Evolutionary conservation across 768 basidiomycete genomes (phyloP), one percentile per base, ranked within the genome.

Genomic region (Hericium coralloides): DNA sequence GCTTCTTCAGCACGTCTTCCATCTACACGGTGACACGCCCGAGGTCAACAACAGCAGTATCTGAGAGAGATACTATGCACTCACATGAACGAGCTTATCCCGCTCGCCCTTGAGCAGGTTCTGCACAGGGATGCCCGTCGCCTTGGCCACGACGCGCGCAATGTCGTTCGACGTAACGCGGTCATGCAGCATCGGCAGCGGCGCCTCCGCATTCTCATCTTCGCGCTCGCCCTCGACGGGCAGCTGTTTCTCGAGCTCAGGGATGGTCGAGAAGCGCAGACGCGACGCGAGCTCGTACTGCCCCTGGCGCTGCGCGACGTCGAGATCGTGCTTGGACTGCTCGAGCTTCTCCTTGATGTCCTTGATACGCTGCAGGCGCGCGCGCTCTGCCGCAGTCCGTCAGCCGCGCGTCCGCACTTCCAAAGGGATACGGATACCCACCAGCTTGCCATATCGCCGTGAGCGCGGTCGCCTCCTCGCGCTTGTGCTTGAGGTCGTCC

Each of bases 71-170:
- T 20, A 1, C 17, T 45, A 39, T 12, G 22, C 1, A 77, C 86
- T 55, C 63, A 92, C 91, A 72, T 93, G 85, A 9, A 95, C 85
- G 22, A 97, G 76, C 65, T 89, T 91, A 67, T 98, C 91, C 60
- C 87, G 75, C 69, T 98, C 93, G 4, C 93, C 92, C 68, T 89
- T 91, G 63, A 95, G 70, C 59, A 95, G 70, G 65, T 87, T 93
- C 69, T 90, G 83, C 1, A 95, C 92, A 0, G 93, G 93, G 25
- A 95, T 94, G 6, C 93, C 93, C 0, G 93, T 97, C 0, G 89
- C 79, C 66, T 86, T 88, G 7, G 90, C 91, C 3, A 95, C 87
- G 20, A 95, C 93, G 2, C 89, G 77, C 2, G 93, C 83, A 51
- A 95, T 94, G 68, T 95, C 92, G 63, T 83, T 84, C n/a, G 85